A percentile compares a stretch with the other conserved stretches of the same genome.
Conservation (phyloP, 345 rosid genomes). For the Bruguiera parviflora region DNA sequence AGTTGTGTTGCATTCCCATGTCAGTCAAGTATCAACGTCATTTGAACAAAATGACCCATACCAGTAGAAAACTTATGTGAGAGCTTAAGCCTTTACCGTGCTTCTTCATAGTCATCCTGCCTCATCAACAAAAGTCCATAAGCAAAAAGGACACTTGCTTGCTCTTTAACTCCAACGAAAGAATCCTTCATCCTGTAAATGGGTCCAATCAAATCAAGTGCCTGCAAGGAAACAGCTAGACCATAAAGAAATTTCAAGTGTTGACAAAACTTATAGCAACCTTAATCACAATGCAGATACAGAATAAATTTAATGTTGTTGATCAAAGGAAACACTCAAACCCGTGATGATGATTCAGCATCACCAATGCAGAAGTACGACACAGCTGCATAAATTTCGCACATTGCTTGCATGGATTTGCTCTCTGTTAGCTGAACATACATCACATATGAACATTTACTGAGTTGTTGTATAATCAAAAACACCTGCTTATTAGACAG, state of each 20-base stretch:
- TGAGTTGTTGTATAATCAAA: not conserved
- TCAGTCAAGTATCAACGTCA: not conserved
- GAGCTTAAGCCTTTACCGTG: slow-evolving; percentile 48
- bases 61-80: slow-evolving; percentile 4
- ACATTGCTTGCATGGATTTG: slow-evolving; percentile 85
- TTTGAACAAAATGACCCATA: slow-evolving; percentile 5
- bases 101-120: slow-evolving; percentile 90
- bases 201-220: slow-evolving; percentile 91
- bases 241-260: slow-evolving; percentile 1
- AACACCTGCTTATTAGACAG: slow-evolving; percentile 4
- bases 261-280: not conserved
- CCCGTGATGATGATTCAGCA: slow-evolving; percentile 94
- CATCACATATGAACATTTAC: slow-evolving; percentile 1
- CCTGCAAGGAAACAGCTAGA: slow-evolving; percentile 42
- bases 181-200: slow-evolving; percentile 71
- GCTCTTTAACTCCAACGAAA: slow-evolving; percentile 81
- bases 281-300: slow-evolving; percentile 10
- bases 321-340: slow-evolving; percentile 22
- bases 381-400: slow-evolving; percentile 92
- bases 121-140: slow-evolving; percentile 91
- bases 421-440: slow-evolving; percentile 72
- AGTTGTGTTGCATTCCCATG: not conserved
- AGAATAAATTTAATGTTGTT: not conserved
- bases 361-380: slow-evolving; percentile 88
- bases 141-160: slow-evolving; percentile 88